phyloP scores from a whole-genome alignment of 1,284 basidiomycete species.

The Grifola frondosa region DNA sequence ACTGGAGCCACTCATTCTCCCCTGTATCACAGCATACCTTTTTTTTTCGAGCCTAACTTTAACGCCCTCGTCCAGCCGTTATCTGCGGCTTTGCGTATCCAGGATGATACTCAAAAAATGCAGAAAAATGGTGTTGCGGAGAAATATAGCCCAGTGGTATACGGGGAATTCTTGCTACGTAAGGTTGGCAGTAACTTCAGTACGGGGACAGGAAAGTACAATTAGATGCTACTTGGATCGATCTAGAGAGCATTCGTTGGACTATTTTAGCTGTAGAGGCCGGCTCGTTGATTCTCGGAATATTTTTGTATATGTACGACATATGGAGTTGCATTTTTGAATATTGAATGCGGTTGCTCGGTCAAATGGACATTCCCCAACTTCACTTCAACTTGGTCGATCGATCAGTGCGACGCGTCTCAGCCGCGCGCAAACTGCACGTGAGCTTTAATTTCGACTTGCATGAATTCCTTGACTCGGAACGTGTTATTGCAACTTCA shows the following conservation, averaged over 20 bases:
- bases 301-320: too few relatives aligned
- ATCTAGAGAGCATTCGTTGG: too few relatives aligned
- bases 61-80: slow-evolving; percentile 63
- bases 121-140: slow-evolving; percentile 17
- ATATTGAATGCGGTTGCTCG: too few relatives aligned
- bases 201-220: slow-evolving; percentile 41
- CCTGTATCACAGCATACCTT: slow-evolving; percentile 56
- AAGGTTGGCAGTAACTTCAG: slow-evolving; percentile 75
- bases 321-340: too few relatives aligned
- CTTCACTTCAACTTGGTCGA: too few relatives aligned
- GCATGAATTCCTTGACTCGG: slow-evolving; percentile 26
- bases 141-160: slow-evolving; percentile 53
- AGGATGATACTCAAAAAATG: slow-evolving; percentile 27
- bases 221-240: too few relatives aligned
- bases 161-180: slow-evolving; percentile 72
- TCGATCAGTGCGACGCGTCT: too few relatives aligned
- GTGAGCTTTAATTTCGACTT: slow-evolving; percentile 20
- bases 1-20: too few relatives aligned
- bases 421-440: too few relatives aligned
- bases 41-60: slow-evolving; percentile 87
- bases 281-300: too few relatives aligned
- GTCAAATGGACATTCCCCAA: not conserved
- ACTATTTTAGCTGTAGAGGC: too few relatives aligned
- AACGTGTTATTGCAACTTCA: slow-evolving; percentile 12
- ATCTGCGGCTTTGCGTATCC: slow-evolving; percentile 50